These are phyloP conservation scores for Phaeophleospora eucalypticola DNA, from an alignment of 2,329 filamentous ascomycete genomes.

Conservation along the genomic window DNA sequence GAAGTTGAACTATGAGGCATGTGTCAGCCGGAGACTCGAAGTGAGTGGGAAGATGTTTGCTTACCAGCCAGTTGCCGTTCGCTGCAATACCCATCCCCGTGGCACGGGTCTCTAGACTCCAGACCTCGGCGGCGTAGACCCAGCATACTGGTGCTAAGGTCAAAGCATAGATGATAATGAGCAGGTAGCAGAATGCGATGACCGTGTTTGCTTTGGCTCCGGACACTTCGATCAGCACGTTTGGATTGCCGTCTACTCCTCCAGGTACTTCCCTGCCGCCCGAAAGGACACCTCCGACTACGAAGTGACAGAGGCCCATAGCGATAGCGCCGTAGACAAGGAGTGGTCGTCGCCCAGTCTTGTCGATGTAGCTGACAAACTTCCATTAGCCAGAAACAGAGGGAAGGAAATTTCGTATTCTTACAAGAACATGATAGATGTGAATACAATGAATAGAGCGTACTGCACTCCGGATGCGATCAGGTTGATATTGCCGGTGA, in stretches of 20 bases:
- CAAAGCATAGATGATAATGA: conserved; percentile 61
- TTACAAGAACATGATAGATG: conserved; percentile 37
- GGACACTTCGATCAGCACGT: conserved; percentile 51
- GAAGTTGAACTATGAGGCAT: conserved; percentile 48
- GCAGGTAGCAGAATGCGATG: conserved; percentile 62
- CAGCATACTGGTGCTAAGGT: conserved; percentile 61
- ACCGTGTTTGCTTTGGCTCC: conserved; percentile 57
- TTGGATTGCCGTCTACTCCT: conserved; percentile 46
- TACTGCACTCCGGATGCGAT: conserved; percentile 40
- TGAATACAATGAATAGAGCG: conserved; percentile 41
- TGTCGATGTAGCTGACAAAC: conserved; percentile 37
- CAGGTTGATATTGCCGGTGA: conserved; percentile 49
- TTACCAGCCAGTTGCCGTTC: conserved; percentile 45
- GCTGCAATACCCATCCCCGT: conserved; percentile 56
- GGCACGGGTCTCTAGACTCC: conserved; percentile 58
- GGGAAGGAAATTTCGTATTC: background rate
- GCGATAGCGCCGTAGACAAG: conserved; percentile 68
- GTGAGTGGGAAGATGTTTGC: background rate
- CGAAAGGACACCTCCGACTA: conserved; percentile 58
- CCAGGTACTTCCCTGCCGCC: conserved; percentile 40
- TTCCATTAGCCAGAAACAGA: background rate
- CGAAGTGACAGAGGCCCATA: conserved; percentile 82
- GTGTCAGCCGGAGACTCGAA: no score
- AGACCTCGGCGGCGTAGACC: conserved; percentile 64
- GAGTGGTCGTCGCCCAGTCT: conserved; percentile 38